These are phyloP conservation scores for Castanea sativa DNA, from an alignment of 306 rosid genomes.

Conservation along the genomic window DNA sequence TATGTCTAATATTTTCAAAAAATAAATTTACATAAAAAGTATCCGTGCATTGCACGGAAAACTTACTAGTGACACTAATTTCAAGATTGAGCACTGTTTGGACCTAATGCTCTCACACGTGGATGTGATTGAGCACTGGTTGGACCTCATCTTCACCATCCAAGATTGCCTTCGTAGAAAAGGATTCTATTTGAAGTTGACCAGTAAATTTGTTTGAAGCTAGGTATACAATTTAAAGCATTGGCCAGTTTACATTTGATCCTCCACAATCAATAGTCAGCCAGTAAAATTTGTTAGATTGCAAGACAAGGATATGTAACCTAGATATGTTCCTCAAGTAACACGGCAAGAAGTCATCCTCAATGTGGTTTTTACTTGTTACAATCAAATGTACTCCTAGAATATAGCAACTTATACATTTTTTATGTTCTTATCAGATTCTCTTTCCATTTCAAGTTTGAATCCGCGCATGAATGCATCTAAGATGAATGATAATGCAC, in stretches of 20 bases:
- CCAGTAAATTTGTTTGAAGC: slow-evolving; percentile 43
- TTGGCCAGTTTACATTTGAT: background rate
- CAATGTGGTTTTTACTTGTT: slow-evolving; percentile 32
- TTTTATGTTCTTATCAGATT: too few species aligned
- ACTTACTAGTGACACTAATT: too few species aligned
- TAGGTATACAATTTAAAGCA: slow-evolving; percentile 36
- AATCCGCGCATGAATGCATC: too few species aligned
- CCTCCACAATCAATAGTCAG: background rate
- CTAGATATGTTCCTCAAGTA: slow-evolving; percentile 5
- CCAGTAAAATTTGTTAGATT: slow-evolving; percentile 27
- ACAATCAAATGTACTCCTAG: background rate
- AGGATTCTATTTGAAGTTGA: slow-evolving; percentile 11
- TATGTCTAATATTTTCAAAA: too few species aligned
- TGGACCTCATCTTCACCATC: background rate
- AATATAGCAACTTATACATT: too few species aligned
- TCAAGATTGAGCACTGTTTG: too few species aligned
- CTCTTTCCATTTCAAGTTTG: too few species aligned
- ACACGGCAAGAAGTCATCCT: slow-evolving; percentile 21
- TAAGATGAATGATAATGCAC: too few species aligned
- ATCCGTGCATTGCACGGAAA: too few species aligned
- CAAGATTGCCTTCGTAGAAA: slow-evolving; percentile 42
- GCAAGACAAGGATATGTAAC: slow-evolving; percentile 29
- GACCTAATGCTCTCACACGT: background rate
- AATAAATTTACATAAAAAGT: too few species aligned
- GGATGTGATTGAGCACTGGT: background rate